Base-by-base conservation (phyloP, 257 asterid species). In the Orobanche coerulescens region DNA sequence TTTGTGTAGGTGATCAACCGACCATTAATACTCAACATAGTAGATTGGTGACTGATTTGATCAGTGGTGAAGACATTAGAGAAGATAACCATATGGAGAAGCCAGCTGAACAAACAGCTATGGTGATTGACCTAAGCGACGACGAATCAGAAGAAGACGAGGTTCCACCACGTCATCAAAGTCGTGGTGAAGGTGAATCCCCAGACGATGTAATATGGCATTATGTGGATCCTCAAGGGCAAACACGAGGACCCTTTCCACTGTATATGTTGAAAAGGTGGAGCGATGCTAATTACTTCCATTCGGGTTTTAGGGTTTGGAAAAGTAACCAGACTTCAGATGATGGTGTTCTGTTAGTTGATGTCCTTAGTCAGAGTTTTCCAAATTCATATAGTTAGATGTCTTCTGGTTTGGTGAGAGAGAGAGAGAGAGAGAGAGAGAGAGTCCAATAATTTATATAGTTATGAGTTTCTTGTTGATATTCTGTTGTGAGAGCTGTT, bases 171-270 rank as follows among this genome's bases (percentile, higher is more conserved):
- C n/a, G 59, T 26, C 26, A 34, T 43, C 36, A 30, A 20, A 71
- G 1, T 33, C 19, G 6, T 33, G 33, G 33, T 48, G 73, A 37
- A 58, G 33, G 42, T 48, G 75, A 42, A 60, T 2, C 12, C 53
- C 69, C 63, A 1, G 40, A 73, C 2, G 57, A 44, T 1, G 18
- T 2, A 4, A 40, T 73, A 26, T 85, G 98, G 98, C 53, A 69
- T 67, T 91, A 91, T 60, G 0, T 22, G 66, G 96, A 91, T 75
- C 96, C 96, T 10, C 81, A 43, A n/a, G 85, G 94, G 37, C 8
- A 1, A 51, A 42, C 58, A 15, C 96, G 53, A 66, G 98, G 98
- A 1, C 96, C 98, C 13, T 92, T 88, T 66, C 6, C 88, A 6
- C 64, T 88, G 42, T 2, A 22, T 19, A 0, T 16, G 6, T 46